Conservation (phyloP, 129 eudicot species). For the Flaveria ramosissima region DNA sequence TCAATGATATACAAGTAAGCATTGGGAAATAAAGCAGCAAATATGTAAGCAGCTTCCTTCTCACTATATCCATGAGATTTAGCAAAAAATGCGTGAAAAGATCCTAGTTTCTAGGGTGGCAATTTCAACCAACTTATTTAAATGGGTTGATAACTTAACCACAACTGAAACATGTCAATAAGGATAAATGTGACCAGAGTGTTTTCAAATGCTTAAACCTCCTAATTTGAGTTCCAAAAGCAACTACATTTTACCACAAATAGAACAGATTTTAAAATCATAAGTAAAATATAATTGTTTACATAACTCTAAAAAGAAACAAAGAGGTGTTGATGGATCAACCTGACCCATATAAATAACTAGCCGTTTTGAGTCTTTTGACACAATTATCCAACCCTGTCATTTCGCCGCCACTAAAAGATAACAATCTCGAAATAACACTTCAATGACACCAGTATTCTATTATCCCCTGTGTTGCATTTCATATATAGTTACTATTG, state of each 20-base stretch:
- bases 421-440: not conserved
- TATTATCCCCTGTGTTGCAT: not conserved
- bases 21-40: not conserved
- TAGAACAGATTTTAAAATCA: not conserved
- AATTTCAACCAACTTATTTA: not conserved
- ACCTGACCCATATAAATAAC: not conserved
- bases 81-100: constrained; percentile 14
- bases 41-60: not conserved
- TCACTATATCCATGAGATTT: not conserved
- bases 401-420: not conserved
- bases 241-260: not conserved
- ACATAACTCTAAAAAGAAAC: not conserved
- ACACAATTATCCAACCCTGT: not conserved
- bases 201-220: constrained; percentile 9
- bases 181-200: not conserved
- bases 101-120: constrained; percentile 14
- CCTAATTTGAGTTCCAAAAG: not conserved
- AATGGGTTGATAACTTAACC: not conserved
- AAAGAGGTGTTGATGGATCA: not conserved
- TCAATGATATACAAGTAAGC: not conserved
- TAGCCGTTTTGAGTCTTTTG: not conserved
- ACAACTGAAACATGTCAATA: not conserved
- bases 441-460: constrained; percentile 2
- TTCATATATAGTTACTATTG: constrained; percentile 1
- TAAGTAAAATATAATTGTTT: not conserved